Percentiles rank a stretch among this genome's conserved stretches.
These are phyloP conservation scores for Raffaelea ambrosiae DNA, from an alignment of 2,329 filamentous ascomycete genomes.

Conservation along the genomic window DNA sequence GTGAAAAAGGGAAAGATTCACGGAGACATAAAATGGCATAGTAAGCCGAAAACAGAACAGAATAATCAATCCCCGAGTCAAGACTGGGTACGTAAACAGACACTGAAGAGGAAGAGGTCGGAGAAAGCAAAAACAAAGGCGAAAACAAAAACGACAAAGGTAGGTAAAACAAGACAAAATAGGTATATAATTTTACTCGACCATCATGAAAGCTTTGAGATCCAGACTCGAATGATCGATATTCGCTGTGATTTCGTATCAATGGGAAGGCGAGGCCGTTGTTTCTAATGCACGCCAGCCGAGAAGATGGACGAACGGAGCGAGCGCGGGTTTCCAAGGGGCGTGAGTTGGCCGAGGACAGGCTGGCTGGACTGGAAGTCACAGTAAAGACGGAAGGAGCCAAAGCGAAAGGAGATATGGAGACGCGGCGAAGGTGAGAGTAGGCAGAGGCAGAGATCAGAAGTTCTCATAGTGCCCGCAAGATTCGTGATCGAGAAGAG, in stretches of 20 bases:
- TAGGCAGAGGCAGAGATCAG: not conserved
- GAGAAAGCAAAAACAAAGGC: too few species aligned
- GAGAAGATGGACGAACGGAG: too few species aligned
- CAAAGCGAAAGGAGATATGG: not conserved
- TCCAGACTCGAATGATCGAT: not conserved
- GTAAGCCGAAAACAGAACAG: too few species aligned
- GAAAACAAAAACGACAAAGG: not conserved
- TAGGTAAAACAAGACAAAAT: not conserved
- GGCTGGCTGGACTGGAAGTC: too few species aligned
- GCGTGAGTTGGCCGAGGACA: too few species aligned
- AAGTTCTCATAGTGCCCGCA: not conserved
- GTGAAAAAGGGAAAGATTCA: not conserved
- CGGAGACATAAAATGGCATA: not conserved
- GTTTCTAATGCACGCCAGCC: slow-evolving; percentile 7
- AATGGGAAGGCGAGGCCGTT: slow-evolving; percentile 3
- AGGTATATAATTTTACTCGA: not conserved
- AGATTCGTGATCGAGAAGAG: not conserved
- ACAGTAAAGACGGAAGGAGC: not conserved
- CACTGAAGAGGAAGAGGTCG: too few species aligned
- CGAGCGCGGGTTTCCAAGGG: too few species aligned
- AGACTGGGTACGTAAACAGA: too few species aligned
- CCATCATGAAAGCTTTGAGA: too few species aligned
- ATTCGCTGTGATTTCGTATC: not conserved
- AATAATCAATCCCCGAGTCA: too few species aligned
- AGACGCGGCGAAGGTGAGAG: too few species aligned